Base-by-base conservation (phyloP, 805 yeast genomes). In the Saturnispora kantuleensis region DNA sequence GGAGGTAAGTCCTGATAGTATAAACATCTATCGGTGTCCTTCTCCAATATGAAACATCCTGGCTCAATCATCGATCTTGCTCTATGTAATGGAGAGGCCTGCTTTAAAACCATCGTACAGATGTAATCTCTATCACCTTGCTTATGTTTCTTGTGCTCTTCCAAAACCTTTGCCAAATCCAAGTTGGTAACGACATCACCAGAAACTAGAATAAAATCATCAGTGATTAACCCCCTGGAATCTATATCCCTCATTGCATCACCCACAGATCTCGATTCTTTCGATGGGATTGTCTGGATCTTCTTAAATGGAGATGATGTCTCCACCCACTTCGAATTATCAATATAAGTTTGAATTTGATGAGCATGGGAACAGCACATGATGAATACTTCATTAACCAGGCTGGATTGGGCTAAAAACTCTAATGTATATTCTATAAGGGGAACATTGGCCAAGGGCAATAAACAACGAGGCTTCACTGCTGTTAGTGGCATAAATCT, bases 191-290 rank as follows among this genome's bases (percentile, higher is more conserved):
- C 86, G 15, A 90, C 94, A 61, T 93, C 98, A 49, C 98, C 98
- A 8, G 94, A 79, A 30, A 93, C 84, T 32, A 93, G 70, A 45
- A 93, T 67, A 56, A 93, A 93, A 63, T 93, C 98, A 11, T 94
- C 89, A 1, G 84, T 78, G 42, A 93, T 85, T 46, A 90, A 67
- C 5, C 96, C 96, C 54, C 95, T 72, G 49, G 85, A 81, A 62
- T 93, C 98, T 47, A 93, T 68, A 58, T 90, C 97, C 61, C 98
- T 75, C 95, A 93, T 85, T 16, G 95, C 94, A 65, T 93, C 98
- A 52, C 98, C 98, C 10, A 90, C 95, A 26, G 95, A 84, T 62
- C 89, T 69, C 10, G 93, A 80, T 61, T 90, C 96, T 39, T 87
- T 77, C 18, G 94, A 78, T 71, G 84, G 74, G 43, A 90, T 76